These are phyloP conservation scores for Mycena latifolia DNA, from an alignment of 768 basidiomycete genomes.

Conservation along the genomic window DNA sequence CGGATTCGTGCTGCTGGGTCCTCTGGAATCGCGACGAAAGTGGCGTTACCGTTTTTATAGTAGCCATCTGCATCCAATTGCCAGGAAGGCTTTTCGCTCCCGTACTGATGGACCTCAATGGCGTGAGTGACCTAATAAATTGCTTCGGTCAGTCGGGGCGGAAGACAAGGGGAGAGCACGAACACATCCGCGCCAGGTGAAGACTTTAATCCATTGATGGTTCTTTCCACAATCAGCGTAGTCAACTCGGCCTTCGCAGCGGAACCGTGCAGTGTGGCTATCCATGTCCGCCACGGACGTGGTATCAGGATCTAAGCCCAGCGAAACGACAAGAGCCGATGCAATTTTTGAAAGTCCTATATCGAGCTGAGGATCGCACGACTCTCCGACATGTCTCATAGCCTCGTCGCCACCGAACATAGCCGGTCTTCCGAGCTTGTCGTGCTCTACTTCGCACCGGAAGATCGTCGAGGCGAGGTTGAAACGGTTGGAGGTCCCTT, in stretches of 20 bases:
- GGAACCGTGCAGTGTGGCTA: neutral
- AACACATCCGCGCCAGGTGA: neutral
- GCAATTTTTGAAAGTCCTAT: neutral
- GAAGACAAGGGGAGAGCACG: too few relatives aligned
- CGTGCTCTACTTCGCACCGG: neutral
- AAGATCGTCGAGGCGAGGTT: constrained; percentile 4
- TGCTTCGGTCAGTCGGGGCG: too few relatives aligned
- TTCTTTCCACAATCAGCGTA: too few relatives aligned
- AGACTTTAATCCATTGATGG: too few relatives aligned
- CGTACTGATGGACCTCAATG: too few relatives aligned
- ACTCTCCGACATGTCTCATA: constrained; percentile 1
- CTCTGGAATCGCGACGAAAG: too few relatives aligned
- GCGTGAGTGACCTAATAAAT: too few relatives aligned
- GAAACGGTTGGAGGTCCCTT: neutral
- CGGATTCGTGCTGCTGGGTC: too few relatives aligned
- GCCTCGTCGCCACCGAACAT: constrained; percentile 11
- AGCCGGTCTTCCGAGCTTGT: neutral
- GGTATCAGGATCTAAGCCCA: neutral
- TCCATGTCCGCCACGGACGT: constrained; percentile 14
- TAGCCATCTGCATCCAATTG: too few relatives aligned
- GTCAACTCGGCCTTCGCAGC: too few relatives aligned
- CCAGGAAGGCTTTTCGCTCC: too few relatives aligned
- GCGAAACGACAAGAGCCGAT: neutral
- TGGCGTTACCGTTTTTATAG: too few relatives aligned
- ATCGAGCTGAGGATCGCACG: constrained; percentile 1